Conservation (phyloP, 139 green algal genomes). For the Limnomonas spitsbergensis region DNA sequence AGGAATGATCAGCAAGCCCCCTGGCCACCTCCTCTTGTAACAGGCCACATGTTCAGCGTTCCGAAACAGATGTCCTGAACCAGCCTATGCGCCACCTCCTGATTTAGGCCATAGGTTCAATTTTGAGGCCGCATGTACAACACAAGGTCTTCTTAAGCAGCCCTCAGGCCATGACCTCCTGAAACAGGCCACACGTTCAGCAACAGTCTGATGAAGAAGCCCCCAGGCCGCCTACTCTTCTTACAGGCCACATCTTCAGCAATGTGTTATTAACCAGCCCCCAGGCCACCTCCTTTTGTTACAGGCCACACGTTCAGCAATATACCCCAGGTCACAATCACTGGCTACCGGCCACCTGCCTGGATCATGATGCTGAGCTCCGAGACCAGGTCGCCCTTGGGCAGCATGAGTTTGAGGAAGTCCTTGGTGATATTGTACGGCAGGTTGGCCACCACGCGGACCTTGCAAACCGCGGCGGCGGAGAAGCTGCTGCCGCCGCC, state of each 20-base stretch:
- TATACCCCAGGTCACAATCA: not conserved
- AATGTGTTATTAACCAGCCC: constrained; percentile 30
- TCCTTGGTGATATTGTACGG: constrained; percentile 98
- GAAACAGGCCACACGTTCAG: too few relatives aligned
- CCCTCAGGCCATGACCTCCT: too few relatives aligned
- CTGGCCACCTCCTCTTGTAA: constrained; percentile 34
- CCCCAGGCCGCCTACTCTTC: not conserved
- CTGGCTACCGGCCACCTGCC: constrained; percentile 7
- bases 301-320: constrained; percentile 9
- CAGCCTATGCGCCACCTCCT: too few relatives aligned
- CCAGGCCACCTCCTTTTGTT: constrained; percentile 35
- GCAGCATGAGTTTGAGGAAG: constrained; percentile 74
- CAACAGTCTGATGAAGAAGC: not conserved
- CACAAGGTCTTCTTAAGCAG: too few relatives aligned
- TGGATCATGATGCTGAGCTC: constrained; percentile 80
- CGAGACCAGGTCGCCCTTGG: constrained; percentile 62
- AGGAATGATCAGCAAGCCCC: constrained; percentile 28
- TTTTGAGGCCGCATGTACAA: too few relatives aligned
- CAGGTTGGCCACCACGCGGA: constrained; percentile 91
- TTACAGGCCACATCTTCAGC: not conserved
- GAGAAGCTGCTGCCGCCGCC: not conserved
- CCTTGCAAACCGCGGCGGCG: not conserved
- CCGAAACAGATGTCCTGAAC: too few relatives aligned
- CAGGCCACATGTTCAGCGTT: too few relatives aligned
- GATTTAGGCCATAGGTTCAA: too few relatives aligned